Evolutionary conservation across 257 asterid species (phyloP).

Genomic region (Vinca minor): DNA sequence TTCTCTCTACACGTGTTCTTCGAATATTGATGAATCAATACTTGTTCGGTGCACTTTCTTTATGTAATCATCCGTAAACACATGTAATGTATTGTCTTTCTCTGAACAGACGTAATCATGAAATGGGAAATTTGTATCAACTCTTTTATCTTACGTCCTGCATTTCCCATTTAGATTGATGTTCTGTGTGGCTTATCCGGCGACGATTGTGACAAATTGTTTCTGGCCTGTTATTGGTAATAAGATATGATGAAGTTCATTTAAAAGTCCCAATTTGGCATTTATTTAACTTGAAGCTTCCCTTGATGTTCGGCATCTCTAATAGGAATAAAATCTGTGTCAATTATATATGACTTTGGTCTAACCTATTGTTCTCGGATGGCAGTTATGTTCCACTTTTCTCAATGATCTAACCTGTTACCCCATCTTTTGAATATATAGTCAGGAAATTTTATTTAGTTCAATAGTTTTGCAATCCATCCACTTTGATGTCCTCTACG

Average conservation of each 20-base stretch:
- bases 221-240: no score
- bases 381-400: background rate
- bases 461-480: background rate
- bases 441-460: background rate
- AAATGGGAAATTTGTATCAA: background rate
- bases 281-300: no score
- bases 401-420: background rate
- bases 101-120: background rate
- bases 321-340: no score
- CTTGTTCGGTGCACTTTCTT: background rate
- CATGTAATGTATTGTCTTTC: background rate
- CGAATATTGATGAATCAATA: background rate
- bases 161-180: background rate
- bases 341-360: background rate
- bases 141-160: background rate
- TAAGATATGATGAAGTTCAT: background rate
- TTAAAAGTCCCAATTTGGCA: background rate
- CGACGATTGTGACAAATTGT: background rate
- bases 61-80: background rate
- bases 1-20: background rate
- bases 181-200: background rate
- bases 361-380: background rate
- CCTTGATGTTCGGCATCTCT: background rate
- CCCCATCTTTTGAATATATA: background rate
- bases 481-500: background rate